Evolutionary conservation across 495 filamentous ascomycete genomes (phyloP).

Genomic region (Aspergillus egyptiacus): DNA sequence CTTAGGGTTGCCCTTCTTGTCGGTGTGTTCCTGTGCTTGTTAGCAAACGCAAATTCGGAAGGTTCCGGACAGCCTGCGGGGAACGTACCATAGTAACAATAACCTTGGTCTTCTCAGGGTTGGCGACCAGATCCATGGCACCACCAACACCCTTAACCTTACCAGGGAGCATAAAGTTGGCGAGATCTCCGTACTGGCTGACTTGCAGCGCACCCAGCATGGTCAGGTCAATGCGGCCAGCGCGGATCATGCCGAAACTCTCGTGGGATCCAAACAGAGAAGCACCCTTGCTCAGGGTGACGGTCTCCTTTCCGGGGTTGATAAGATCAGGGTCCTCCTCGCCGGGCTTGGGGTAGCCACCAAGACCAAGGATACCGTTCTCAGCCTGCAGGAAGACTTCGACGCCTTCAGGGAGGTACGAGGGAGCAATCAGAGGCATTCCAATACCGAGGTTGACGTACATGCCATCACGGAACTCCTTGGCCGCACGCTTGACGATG

Average conservation of each 20-base stretch:
- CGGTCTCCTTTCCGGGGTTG: slow-evolving; percentile 91
- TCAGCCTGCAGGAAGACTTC: slow-evolving; percentile 83
- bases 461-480: slow-evolving; percentile 92
- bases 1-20: slow-evolving; percentile 85
- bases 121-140: slow-evolving; percentile 85
- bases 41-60: background rate
- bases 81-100: slow-evolving; percentile 67
- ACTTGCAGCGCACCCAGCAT: slow-evolving; percentile 92
- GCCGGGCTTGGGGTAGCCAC: slow-evolving; percentile 72
- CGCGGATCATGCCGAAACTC: slow-evolving; percentile 88
- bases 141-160: slow-evolving; percentile 93
- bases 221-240: slow-evolving; percentile 80
- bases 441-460: slow-evolving; percentile 91
- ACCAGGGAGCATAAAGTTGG: slow-evolving; percentile 69
- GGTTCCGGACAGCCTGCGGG: background rate
- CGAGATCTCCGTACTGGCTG: slow-evolving; percentile 55
- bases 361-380: slow-evolving; percentile 85
- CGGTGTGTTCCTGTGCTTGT: slow-evolving; percentile 58
- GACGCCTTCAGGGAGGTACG: slow-evolving; percentile 68
- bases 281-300: slow-evolving; percentile 72
- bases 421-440: slow-evolving; percentile 83
- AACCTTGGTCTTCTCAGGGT: slow-evolving; percentile 77
- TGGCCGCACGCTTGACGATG: slow-evolving; percentile 78
- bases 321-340: slow-evolving; percentile 83
- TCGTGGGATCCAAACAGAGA: slow-evolving; percentile 79